Conservation (phyloP, 2,329 filamentous ascomycete species). For the Aspergillus sp. region DNA sequence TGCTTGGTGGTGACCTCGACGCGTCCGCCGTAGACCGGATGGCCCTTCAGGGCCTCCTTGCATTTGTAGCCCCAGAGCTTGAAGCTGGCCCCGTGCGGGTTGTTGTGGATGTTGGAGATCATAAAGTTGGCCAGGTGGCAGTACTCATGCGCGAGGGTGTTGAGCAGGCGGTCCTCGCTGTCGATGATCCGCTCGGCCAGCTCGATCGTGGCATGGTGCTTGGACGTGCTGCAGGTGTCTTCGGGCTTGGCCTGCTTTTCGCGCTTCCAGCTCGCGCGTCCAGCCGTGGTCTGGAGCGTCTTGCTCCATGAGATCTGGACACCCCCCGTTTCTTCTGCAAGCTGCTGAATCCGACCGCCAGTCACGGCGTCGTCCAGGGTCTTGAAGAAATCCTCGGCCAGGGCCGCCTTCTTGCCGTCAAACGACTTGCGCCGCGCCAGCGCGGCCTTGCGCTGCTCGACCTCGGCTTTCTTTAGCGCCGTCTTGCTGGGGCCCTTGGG, state of each 20-base stretch:
- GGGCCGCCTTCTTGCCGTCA: constrained; percentile 50
- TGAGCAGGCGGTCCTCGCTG: constrained; percentile 72
- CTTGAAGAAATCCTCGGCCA: constrained; percentile 56
- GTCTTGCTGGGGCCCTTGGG: constrained; percentile 34
- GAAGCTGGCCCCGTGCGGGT: constrained; percentile 82
- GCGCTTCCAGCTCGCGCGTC: constrained; percentile 68
- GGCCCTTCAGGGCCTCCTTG: constrained; percentile 32
- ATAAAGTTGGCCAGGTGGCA: constrained; percentile 94
- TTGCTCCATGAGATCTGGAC: constrained; percentile 62
- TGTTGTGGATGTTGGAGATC: constrained; percentile 69
- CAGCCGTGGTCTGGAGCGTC: constrained; percentile 62
- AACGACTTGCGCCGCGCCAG: constrained; percentile 50
- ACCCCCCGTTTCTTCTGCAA: constrained; percentile 55
- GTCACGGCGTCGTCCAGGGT: constrained; percentile 56
- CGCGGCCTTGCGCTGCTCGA: constrained; percentile 35
- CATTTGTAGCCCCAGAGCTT: constrained; percentile 62
- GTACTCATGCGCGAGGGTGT: constrained; percentile 94
- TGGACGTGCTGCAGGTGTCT: constrained; percentile 26
- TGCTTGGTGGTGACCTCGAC: constrained; percentile 87
- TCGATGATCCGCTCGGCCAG: constrained; percentile 86
- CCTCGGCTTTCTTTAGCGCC: constrained; percentile 39
- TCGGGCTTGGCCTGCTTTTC: constrained; percentile 36
- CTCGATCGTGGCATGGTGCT: constrained; percentile 75
- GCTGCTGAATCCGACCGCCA: constrained; percentile 46
- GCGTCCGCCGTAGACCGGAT: constrained; percentile 57